These are phyloP conservation scores for Suillus subaureus DNA, from an alignment of 768 basidiomycete species.

Conservation along the genomic window DNA sequence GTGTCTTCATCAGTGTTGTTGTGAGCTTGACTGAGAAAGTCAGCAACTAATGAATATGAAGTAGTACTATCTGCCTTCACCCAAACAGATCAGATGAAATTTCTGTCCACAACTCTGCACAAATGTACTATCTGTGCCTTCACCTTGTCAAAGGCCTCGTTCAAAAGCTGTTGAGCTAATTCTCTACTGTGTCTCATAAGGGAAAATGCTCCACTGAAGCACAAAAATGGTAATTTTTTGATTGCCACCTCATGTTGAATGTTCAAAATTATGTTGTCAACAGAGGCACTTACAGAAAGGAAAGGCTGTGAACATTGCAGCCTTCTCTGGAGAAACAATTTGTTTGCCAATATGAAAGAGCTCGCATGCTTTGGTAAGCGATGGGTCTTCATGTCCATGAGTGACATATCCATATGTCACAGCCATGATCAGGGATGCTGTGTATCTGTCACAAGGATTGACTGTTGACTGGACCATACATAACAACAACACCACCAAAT, in stretches of 20 bases:
- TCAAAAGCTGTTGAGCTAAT: not conserved
- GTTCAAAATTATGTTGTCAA: not conserved
- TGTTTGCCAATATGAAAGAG: not conserved
- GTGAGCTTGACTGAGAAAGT: not conserved
- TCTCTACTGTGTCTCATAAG: not conserved
- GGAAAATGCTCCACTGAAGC: not conserved
- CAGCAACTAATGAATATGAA: not conserved
- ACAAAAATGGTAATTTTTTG: not conserved
- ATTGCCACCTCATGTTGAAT: not conserved
- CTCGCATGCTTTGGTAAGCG: not conserved
- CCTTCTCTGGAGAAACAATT: not conserved
- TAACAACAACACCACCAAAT: not conserved
- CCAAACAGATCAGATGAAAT: not conserved
- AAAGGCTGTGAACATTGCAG: slow-evolving; percentile 8
- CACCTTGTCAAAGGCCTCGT: not conserved
- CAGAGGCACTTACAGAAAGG: slow-evolving; percentile 7
- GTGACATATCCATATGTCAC: not conserved
- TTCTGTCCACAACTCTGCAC: not conserved
- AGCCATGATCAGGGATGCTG: not conserved
- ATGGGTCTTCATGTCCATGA: not conserved
- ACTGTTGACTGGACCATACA: not conserved
- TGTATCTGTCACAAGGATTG: not conserved
- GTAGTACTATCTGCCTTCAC: not conserved
- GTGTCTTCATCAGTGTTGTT: not conserved
- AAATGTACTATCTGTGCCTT: slow-evolving; percentile 1